Base-by-base conservation (phyloP, 192 early-diverging fungal genomes). In the Gamsiella multidivaricata region DNA sequence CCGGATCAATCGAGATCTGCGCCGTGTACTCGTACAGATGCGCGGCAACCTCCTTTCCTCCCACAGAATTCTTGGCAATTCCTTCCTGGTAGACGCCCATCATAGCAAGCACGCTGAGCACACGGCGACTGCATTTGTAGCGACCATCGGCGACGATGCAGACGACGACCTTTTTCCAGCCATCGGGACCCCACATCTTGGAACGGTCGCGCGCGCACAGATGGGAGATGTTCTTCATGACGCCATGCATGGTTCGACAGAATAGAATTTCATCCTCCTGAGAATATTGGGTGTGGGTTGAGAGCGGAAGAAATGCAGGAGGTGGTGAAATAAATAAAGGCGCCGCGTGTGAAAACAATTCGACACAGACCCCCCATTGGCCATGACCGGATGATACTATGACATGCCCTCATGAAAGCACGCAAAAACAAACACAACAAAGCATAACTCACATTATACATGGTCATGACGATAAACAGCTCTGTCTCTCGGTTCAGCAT, bases 381-480 rank as follows among this genome's bases (percentile, higher is more conserved):
- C n/a, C n/a, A n/a, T n/a, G n/a, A n/a, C n/a, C n/a, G n/a, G n/a
- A n/a, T n/a, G n/a, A n/a, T n/a, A n/a, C n/a, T n/a, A n/a, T n/a
- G n/a, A 50, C 29, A 31, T 37, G 17, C 32, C n/a, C 33, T 18
- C 39, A 57, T 47, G 42, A 37, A 50, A 49, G 57, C 22, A 14
- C n/a, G 36, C 22, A 43, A 29, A 45, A 18, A 43, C 2, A 60
- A 25, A 67, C 2, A 32, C n/a, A 39, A 10, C 36, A 56, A 23
- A 31, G 20, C 26, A n/a, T 14, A n/a, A 45, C 71, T 75, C 64
- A 82, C 81, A 61, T 84, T 84, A 82, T 91, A 95, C 95, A 97
- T 96, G 34, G 95, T 97, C 61, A 97, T 87, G 56, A 97, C 95
- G 61, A 96, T 92, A 67, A 95, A 94, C 46, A 97, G 69, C 81